Conservation (phyloP, 2,329 filamentous ascomycete genomes). For the Leptographium radiaticola region DNA sequence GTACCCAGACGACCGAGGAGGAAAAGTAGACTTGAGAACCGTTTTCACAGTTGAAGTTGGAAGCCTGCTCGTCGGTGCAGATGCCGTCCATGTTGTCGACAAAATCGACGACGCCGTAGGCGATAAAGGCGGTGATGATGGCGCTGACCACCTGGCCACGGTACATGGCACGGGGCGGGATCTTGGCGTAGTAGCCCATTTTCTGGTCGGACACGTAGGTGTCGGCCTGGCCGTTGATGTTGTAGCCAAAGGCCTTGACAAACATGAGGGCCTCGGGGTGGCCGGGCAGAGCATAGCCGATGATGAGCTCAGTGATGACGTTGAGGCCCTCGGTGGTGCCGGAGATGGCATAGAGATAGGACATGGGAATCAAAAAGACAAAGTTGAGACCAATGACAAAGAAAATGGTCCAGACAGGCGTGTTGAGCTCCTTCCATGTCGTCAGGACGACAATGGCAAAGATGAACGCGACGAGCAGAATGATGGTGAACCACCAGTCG, state of each 20-base stretch:
- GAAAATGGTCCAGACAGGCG: constrained; percentile 4
- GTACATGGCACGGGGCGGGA: constrained; percentile 7
- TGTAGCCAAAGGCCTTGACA: constrained; percentile 23
- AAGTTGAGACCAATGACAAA: constrained; percentile 18
- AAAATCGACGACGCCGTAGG: constrained; percentile 3
- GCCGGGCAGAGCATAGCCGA: constrained; percentile 34
- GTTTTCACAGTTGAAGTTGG: constrained; percentile 1
- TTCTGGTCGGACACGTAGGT: constrained; percentile 7
- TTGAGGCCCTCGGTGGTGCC: constrained; percentile 35
- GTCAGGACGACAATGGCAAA: background rate
- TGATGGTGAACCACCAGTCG: constrained; percentile 1
- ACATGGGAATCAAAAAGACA: constrained; percentile 28
- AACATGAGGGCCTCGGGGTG: constrained; percentile 36
- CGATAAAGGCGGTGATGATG: constrained; percentile 5
- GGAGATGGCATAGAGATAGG: constrained; percentile 34
- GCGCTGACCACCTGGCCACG: constrained; percentile 4
- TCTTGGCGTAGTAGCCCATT: constrained; percentile 7
- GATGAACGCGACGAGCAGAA: constrained; percentile 1
- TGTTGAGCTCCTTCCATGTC: background rate
- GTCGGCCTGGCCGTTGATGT: constrained; percentile 3
- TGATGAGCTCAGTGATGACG: constrained; percentile 34
- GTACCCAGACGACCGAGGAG: constrained; percentile 3
- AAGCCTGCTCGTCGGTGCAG: constrained; percentile 4
- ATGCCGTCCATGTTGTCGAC: constrained; percentile 1
- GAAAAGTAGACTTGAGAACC: constrained; percentile 2